These are phyloP conservation scores for Trapa incisa DNA, from an alignment of 345 rosid species.

Conservation along the genomic window DNA sequence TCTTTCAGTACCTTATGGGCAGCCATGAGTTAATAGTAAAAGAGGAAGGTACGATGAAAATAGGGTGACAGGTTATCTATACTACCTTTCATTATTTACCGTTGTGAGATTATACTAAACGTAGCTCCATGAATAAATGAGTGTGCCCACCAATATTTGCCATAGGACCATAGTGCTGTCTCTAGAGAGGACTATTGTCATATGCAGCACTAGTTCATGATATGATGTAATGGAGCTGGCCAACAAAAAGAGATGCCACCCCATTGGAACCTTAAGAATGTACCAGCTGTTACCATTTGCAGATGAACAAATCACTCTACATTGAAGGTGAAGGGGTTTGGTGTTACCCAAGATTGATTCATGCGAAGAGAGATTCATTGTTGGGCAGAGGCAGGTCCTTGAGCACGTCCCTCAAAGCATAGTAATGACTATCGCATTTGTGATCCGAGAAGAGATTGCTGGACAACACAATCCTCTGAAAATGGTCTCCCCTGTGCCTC, in stretches of 20 bases:
- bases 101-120: too few species aligned
- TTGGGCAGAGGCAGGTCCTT: constrained; percentile 51
- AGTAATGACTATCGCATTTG: constrained; percentile 80
- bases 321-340: neutral
- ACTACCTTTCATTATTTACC: too few species aligned
- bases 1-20: too few species aligned
- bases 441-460: constrained; percentile 78
- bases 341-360: neutral
- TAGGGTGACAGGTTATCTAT: too few species aligned
- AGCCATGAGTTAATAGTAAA: too few species aligned
- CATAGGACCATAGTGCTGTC: too few species aligned
- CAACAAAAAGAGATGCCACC: neutral
- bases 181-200: too few species aligned
- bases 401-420: constrained; percentile 71
- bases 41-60: too few species aligned
- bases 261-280: neutral
- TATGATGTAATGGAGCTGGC: too few species aligned
- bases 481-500: constrained; percentile 75
- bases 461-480: constrained; percentile 72
- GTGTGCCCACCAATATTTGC: too few species aligned
- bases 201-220: too few species aligned
- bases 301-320: neutral
- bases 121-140: too few species aligned
- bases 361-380: constrained; percentile 35
- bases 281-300: neutral